Percentiles rank a stretch among this genome's conserved stretches.
These are phyloP conservation scores for Saturnispora saitoi DNA, from an alignment of 805 yeast genomes.

Conservation along the genomic window DNA sequence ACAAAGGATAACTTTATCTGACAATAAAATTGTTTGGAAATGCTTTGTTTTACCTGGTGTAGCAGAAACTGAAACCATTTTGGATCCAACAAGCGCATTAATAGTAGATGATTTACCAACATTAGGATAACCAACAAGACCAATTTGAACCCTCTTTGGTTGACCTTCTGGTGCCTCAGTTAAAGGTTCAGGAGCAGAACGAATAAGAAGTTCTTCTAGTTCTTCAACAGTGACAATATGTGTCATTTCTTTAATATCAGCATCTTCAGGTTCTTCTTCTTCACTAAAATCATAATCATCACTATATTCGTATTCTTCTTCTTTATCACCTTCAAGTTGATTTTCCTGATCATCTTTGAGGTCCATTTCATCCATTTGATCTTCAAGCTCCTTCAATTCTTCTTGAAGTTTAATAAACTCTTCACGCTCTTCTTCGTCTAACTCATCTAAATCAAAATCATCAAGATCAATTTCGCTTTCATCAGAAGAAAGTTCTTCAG, in stretches of 20 bases:
- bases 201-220: conserved; percentile 69
- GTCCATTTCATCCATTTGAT: conserved; percentile 9
- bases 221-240: conserved; percentile 75
- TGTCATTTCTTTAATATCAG: conserved; percentile 40
- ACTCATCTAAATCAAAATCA: conserved; percentile 15
- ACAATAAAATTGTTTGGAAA: conserved; percentile 87
- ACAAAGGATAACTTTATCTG: conserved; percentile 78
- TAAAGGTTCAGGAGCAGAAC: conserved; percentile 66
- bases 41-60: conserved; percentile 99
- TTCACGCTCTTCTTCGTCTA: conserved; percentile 17
- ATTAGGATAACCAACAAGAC: conserved; percentile 96
- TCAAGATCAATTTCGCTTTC: conserved; percentile 12
- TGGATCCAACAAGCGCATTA: conserved; percentile 91
- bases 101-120: conserved; percentile 84
- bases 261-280: conserved; percentile 17
- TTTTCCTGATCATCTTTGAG: conserved; percentile 21
- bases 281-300: conserved; percentile 22
- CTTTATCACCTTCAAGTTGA: conserved; percentile 14
- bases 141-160: conserved; percentile 70
- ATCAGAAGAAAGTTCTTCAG: conserved; percentile 3
- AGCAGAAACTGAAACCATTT: conserved; percentile 95
- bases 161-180: conserved; percentile 43
- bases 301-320: conserved; percentile 24
- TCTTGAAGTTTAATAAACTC: conserved; percentile 14
- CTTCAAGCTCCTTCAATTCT: conserved; percentile 16